Evolutionary conservation across 306 rosid genomes (phyloP).

Genomic region (Dryas octopetala): DNA sequence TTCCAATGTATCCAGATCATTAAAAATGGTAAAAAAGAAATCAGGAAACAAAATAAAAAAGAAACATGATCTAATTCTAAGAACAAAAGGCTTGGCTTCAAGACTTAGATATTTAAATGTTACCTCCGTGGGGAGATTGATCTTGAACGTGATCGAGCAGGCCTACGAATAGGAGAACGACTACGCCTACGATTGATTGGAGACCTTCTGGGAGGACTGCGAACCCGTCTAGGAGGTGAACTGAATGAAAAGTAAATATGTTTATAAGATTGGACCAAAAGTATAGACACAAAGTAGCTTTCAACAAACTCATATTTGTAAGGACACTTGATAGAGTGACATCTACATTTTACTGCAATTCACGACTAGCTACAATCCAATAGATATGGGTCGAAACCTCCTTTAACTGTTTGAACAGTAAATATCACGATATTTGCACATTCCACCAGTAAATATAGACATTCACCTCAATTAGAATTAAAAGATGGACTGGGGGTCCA

Average conservation of each 20-base stretch:
- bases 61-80: neutral
- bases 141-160: conserved; percentile 81
- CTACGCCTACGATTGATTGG: conserved; percentile 78
- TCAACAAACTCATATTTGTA: neutral
- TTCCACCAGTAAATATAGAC: neutral
- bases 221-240: conserved; percentile 82
- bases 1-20: neutral
- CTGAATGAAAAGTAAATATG: conserved; percentile 36
- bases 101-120: neutral
- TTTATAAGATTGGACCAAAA: neutral
- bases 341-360: neutral
- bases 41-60: neutral
- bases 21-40: conserved; percentile 7
- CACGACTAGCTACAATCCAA: neutral
- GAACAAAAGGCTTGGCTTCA: neutral
- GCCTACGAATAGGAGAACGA: conserved; percentile 88
- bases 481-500: neutral
- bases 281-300: neutral
- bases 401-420: neutral
- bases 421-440: neutral
- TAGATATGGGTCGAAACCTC: neutral
- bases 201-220: conserved; percentile 98
- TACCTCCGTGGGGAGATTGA: conserved; percentile 94
- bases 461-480: neutral
- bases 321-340: neutral